Evolutionary conservation across 345 rosid genomes (phyloP).

Genomic region (Luvunga scandens): DNA sequence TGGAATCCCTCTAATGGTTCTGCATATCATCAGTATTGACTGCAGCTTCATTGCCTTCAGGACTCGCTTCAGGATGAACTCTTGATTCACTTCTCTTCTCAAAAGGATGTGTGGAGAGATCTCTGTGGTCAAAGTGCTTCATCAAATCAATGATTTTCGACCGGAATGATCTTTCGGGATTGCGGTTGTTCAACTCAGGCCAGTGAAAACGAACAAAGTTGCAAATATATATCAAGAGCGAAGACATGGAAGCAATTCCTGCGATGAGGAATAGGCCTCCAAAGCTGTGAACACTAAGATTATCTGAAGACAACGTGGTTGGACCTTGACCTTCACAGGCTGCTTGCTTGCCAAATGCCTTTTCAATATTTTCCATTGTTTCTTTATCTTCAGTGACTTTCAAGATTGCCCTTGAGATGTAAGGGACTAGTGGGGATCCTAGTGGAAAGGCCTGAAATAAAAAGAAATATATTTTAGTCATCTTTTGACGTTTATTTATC

Average conservation of each 20-base stretch:
- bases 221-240: constrained; percentile 24
- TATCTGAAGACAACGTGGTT: constrained; percentile 17
- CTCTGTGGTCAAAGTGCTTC: constrained; percentile 6
- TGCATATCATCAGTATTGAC: background rate
- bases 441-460: constrained; percentile 34
- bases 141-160: background rate
- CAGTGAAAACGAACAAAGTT: constrained; percentile 19
- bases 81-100: background rate
- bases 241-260: constrained; percentile 30
- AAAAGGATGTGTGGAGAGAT: background rate
- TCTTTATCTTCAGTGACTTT: constrained; percentile 31
- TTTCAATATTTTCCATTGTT: constrained; percentile 21
- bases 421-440: constrained; percentile 33
- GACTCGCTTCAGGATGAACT: background rate
- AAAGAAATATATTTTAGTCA: background rate
- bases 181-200: background rate
- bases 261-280: constrained; percentile 46
- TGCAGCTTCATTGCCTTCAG: background rate
- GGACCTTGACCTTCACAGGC: constrained; percentile 18
- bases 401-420: constrained; percentile 45
- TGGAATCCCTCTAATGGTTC: background rate
- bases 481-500: no score
- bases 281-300: constrained; percentile 37
- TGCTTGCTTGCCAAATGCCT: background rate
- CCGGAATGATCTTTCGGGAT: background rate